Evolutionary conservation across 1,284 basidiomycete genomes (phyloP), one percentile per base, ranked within the genome.

Genomic region (Microbotryomycetes sp.): DNA sequence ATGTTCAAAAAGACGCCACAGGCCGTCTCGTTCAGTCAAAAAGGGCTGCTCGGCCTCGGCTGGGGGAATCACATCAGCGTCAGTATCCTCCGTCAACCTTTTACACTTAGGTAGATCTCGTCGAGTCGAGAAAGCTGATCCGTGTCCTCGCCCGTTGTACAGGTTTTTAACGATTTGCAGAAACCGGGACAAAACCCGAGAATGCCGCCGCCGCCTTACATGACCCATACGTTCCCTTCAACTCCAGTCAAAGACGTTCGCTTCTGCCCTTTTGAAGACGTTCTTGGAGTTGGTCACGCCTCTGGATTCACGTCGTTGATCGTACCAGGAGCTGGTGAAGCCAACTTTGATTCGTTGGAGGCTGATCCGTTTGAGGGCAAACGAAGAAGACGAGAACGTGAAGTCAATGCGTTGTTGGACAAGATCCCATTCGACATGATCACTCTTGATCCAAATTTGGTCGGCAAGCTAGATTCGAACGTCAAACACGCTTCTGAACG

Each of bases 391-490:
- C 80, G 89, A 54, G 96, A 98, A 79, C 81, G 90, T 64, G 96
- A 99, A 76, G 91, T 98, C 66, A 86, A 88, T 73, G 81, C 80
- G 46, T 81, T 98, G 31, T 77, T 98, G 68, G 94, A 98, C 76
- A 98, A 97, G 88, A 87, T 97, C 65, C 88, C 88, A 77, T 87
- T 91, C 3, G 92, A 97, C 67, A 85, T 96, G 78, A 98, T 99
- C 71, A 83, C 89, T 0, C 81, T 97, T 60, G 90, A 97, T 75
- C 85, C 89, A 0, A 86, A 91, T 60, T 84, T 89, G 45, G 61
- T 76, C 9, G 76, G 76, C 5, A 65, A 70, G 28, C 51, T 75
- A 5, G 72, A 74, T 35, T 61, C 67, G 9, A 54, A 55, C 2
- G 29, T 45, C 26, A 52, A 50, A 24, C 50, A 30, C 9, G 21